Base-by-base conservation (phyloP, 345 rosid species). In the Acer yangbiense region DNA sequence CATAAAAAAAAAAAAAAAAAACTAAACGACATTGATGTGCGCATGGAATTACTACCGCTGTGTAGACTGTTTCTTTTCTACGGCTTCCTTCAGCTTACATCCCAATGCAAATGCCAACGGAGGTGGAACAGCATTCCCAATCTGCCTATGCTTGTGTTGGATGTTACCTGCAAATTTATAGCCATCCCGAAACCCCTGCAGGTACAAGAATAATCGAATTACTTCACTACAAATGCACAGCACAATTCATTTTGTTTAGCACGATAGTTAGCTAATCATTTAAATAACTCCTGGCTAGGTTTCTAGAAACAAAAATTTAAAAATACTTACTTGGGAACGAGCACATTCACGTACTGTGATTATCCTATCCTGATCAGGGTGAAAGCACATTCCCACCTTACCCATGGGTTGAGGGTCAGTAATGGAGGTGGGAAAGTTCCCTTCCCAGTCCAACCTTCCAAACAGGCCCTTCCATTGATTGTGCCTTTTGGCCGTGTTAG, bases 331-430 rank as follows among this genome's bases (percentile, higher is more conserved):
- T 82, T 95, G 96, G 70, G 98, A 93, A 69, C 97, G 87, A 18
- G 98, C 96, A 68, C 94, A 93, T 86, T 95, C 98, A 20, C 99
- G 98, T 67, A 95, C 98, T 0, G 96, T 89, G 58, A 93, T 71
- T 18, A 95, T 93, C 54, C 99, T 80, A 74, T 93, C 97, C 83
- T 93, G 98, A 1, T 92, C 98, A 3, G 98, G 98, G 77, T 93
- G 97, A 76, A 95, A 93, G 57, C 98, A 95, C 90, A 92, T 87
- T 58, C 98, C 98, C 17, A 95, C 98, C 82, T 89, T 93, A 21
- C 98, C 98, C 93, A 89, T 92, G 4, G 98, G 98, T 75, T 92
- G 35, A 81, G 98, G 98, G 74, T 93, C 94, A 1, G 95, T 95
- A 44, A 92, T 73, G 0, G 97, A 95, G 62, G 98, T 95, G 1